Percentiles rank a stretch among this genome's conserved stretches.
Conservation (phyloP, 768 basidiomycete genomes). For the Panaeolus papilionaceus region DNA sequence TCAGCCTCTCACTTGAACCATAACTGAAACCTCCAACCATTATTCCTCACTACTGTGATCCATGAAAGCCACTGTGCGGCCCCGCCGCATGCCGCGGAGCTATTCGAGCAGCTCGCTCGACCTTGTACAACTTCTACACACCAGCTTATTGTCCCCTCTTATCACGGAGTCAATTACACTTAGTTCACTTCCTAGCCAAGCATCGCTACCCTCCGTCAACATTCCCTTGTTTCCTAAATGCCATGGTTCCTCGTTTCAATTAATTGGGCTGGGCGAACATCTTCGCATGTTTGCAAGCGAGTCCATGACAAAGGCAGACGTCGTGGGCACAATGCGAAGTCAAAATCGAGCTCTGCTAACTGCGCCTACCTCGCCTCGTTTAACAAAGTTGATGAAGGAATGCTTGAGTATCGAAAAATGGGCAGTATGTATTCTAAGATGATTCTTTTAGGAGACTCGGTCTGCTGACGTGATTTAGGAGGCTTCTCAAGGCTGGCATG, state of each 20-base stretch:
- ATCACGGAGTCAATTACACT: constrained; percentile 43
- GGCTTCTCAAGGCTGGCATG: constrained; percentile 33
- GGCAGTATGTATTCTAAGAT: constrained; percentile 38
- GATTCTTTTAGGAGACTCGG: not conserved
- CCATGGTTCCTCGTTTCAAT: constrained; percentile 30
- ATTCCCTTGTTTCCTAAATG: constrained; percentile 36
- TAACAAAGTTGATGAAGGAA: constrained; percentile 44
- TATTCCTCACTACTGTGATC: not conserved
- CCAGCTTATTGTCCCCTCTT: constrained; percentile 23
- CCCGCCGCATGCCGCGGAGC: constrained; percentile 20
- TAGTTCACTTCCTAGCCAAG: constrained; percentile 37
- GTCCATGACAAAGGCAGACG: not conserved
- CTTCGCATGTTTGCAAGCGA: constrained; percentile 34
- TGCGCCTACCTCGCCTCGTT: constrained; percentile 45
- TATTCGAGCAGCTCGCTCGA: constrained; percentile 30
- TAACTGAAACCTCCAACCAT: not conserved
- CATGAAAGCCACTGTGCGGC: constrained; percentile 10
- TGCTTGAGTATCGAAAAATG: constrained; percentile 46
- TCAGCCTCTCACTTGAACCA: constrained; percentile 1
- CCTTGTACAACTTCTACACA: constrained; percentile 22
- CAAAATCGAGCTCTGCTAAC: constrained; percentile 30
- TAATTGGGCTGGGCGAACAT: constrained; percentile 37
- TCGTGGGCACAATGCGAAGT: constrained; percentile 15
- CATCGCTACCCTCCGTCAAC: constrained; percentile 27
- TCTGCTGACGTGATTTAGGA: constrained; percentile 27